Evolutionary conservation across 768 basidiomycete genomes (phyloP).

Genomic region (Naganishia randhawae): DNA sequence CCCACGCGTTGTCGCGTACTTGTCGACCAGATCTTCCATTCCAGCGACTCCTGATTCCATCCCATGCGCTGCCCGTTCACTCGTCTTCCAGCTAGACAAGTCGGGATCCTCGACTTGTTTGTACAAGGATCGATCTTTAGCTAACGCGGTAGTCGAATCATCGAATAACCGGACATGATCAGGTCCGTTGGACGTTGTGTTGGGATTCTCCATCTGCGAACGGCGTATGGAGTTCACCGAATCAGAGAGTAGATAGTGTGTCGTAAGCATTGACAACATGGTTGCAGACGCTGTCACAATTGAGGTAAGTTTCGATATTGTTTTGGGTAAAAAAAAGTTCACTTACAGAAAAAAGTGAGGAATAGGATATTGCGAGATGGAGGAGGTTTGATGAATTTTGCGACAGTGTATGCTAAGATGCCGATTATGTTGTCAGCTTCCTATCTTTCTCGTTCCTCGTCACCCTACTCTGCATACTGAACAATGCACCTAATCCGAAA

Average conservation of each 20-base stretch:
- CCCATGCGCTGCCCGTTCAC: constrained; percentile 1
- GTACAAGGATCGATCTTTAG: neutral
- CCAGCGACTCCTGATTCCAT: constrained; percentile 15
- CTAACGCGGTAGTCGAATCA: neutral
- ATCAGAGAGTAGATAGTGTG: constrained; percentile 13
- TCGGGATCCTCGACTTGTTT: constrained; percentile 16
- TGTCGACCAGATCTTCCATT: neutral
- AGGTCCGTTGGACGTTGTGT: neutral
- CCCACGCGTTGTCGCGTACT: neutral
- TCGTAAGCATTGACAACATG: constrained; percentile 13
- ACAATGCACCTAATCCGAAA: constrained; percentile 1
- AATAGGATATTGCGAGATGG: constrained; percentile 18
- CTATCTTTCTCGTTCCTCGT: neutral
- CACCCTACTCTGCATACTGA: neutral
- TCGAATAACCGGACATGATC: neutral
- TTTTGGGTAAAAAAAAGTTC: neutral
- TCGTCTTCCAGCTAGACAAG: constrained; percentile 18
- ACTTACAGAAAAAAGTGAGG: constrained; percentile 20
- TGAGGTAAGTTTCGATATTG: neutral
- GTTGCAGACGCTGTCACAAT: constrained; percentile 6
- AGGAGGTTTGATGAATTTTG: constrained; percentile 4
- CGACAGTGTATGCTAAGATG: neutral
- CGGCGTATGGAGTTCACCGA: constrained; percentile 14
- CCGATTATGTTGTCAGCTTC: neutral
- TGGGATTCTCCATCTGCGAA: neutral